Evolutionary conservation across 495 filamentous ascomycete species (phyloP).

Genomic region (Venustampulla echinocandica): DNA sequence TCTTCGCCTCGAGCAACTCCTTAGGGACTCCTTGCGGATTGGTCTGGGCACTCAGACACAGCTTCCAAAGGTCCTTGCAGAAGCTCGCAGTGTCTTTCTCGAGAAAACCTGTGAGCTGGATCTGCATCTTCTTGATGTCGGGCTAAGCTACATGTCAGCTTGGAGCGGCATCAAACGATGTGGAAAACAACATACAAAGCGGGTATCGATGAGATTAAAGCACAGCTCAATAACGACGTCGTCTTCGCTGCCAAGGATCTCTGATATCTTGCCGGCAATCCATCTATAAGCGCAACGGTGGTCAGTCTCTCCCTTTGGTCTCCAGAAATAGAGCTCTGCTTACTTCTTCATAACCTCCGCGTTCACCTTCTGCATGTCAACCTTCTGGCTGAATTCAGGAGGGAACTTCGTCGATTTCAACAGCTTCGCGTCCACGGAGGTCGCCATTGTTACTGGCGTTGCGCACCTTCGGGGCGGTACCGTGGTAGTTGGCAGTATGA

Average conservation of each 20-base stretch:
- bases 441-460: conserved; percentile 45
- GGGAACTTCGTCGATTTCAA: conserved; percentile 88
- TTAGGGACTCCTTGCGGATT: conserved; percentile 88
- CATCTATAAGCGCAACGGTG: conserved; percentile 49
- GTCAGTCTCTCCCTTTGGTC: conserved; percentile 6
- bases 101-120: conserved; percentile 87
- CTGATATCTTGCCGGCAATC: conserved; percentile 80
- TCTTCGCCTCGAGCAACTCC: conserved; percentile 92
- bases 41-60: conserved; percentile 81
- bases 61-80: conserved; percentile 88
- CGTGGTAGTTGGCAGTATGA: not conserved
- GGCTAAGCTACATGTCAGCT: conserved; percentile 48
- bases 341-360: conserved; percentile 97
- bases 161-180: not conserved
- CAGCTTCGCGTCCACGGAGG: conserved; percentile 75
- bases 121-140: conserved; percentile 89
- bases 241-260: conserved; percentile 83
- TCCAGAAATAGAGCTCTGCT: conserved; percentile 2
- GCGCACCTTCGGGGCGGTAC: not conserved
- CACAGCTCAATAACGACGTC: conserved; percentile 91
- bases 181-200: conserved; percentile 53
- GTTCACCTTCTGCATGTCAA: conserved; percentile 96
- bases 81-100: conserved; percentile 87
- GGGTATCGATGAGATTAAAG: conserved; percentile 70
- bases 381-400: conserved; percentile 86